Percentiles rank a stretch among this genome's conserved stretches.
These are phyloP conservation scores for Elongisporangium senticosum DNA, from an alignment of 352 stramenopile genomes.

Conservation along the genomic window DNA sequence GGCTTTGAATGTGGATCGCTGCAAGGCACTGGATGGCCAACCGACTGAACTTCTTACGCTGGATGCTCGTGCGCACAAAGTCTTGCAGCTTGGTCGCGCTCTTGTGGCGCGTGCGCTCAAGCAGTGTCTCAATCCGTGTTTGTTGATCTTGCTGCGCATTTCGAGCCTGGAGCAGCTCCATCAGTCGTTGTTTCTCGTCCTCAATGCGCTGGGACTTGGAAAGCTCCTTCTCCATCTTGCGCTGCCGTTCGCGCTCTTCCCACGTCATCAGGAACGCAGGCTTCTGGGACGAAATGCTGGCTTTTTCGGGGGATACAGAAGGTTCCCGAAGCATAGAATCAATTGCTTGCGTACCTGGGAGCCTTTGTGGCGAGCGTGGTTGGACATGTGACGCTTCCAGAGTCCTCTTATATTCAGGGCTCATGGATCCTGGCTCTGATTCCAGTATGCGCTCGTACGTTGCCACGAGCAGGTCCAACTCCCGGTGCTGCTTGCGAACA, in stretches of 20 bases:
- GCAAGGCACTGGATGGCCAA: neutral
- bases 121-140: slow-evolving; percentile 6
- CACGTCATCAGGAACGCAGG: slow-evolving; percentile 62
- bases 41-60: neutral
- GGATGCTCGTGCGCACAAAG: neutral
- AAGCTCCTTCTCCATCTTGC: slow-evolving; percentile 49
- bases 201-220: slow-evolving; percentile 56
- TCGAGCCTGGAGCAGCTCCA: slow-evolving; percentile 30
- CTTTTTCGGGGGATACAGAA: neutral
- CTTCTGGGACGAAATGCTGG: slow-evolving; percentile 30
- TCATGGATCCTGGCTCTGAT: neutral
- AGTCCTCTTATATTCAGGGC: neutral
- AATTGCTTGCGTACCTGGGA: too few relatives aligned
- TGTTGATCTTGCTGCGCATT: slow-evolving; percentile 12
- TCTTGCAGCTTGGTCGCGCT: neutral
- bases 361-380: neutral
- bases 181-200: slow-evolving; percentile 49
- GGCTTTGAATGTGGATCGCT: slow-evolving; percentile 24
- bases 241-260: slow-evolving; percentile 61
- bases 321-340: neutral
- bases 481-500: slow-evolving; percentile 35
- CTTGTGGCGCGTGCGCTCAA: slow-evolving; percentile 3
- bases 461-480: slow-evolving; percentile 44
- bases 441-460: slow-evolving; percentile 51
- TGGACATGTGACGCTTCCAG: neutral